Conservation (phyloP, 371 early-diverging fungal genomes). For the Lichtheimia hyalospora region DNA sequence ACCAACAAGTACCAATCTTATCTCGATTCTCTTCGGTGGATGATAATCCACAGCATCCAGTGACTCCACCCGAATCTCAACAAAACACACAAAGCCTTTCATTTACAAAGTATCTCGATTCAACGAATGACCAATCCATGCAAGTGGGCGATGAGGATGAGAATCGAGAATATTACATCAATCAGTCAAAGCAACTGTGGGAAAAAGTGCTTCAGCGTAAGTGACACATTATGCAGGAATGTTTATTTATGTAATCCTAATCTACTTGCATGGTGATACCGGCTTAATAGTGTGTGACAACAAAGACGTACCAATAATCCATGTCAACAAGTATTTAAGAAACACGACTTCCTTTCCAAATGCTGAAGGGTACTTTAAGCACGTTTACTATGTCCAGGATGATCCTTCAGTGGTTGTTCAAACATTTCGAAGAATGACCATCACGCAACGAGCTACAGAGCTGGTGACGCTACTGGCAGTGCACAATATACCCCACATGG, state of each 20-base stretch:
- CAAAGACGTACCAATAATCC: conserved; percentile 26
- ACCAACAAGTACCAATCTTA: not conserved
- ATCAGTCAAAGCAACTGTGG: conserved; percentile 17
- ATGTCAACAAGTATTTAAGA: conserved; percentile 28
- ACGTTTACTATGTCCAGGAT: conserved; percentile 34
- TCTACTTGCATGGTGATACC: not conserved
- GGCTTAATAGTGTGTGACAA: conserved; percentile 22
- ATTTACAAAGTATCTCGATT: conserved; percentile 9
- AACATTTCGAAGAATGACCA: conserved; percentile 47
- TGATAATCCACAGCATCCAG: no score
- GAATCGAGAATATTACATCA: conserved; percentile 7
- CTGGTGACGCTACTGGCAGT: conserved; percentile 36
- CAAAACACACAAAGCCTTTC: not conserved
- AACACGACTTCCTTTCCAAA: conserved; percentile 31
- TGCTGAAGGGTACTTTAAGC: conserved; percentile 48
- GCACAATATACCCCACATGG: conserved; percentile 31
- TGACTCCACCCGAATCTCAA: not conserved
- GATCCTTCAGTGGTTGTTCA: conserved; percentile 35
- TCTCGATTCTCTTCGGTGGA: no score
- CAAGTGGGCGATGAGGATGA: not conserved
- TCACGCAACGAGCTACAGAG: conserved; percentile 41
- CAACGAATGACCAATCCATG: conserved; percentile 6
- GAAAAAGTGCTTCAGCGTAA: conserved; percentile 15
- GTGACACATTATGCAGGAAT: not conserved
- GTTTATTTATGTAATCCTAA: not conserved